These are phyloP conservation scores for Maudiozyma turicensis DNA, from an alignment of 805 yeast species.

Conservation along the genomic window DNA sequence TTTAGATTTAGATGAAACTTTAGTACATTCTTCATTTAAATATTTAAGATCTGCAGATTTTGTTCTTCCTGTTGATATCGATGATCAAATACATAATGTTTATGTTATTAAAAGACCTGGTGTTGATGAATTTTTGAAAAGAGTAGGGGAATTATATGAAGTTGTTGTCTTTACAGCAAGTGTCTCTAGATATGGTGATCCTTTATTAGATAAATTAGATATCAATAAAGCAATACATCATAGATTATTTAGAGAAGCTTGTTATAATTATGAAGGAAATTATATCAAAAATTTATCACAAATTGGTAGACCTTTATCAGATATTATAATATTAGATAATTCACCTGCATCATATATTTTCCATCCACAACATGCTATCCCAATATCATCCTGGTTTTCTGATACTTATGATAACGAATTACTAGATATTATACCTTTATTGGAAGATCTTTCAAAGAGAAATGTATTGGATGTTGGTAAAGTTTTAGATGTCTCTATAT, in stretches of 20 bases:
- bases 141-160: constrained; percentile 81
- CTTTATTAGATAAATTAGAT: constrained; percentile 82
- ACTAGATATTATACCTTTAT: constrained; percentile 79
- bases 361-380: constrained; percentile 97
- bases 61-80: constrained; percentile 95
- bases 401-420: constrained; percentile 96
- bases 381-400: constrained; percentile 96
- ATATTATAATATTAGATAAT: constrained; percentile 85
- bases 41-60: constrained; percentile 89
- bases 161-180: constrained; percentile 97
- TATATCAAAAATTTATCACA: constrained; percentile 90
- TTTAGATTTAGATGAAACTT: constrained; percentile 88
- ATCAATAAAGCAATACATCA: constrained; percentile 71
- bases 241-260: constrained; percentile 86
- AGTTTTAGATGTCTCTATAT: constrained; percentile 64
- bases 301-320: constrained; percentile 83
- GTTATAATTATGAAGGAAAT: constrained; percentile 89
- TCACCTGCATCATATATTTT: constrained; percentile 97
- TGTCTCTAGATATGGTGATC: constrained; percentile 93
- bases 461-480: constrained; percentile 77
- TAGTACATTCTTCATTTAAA: constrained; percentile 92
- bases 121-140: constrained; percentile 80
- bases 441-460: constrained; percentile 68
- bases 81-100: constrained; percentile 83
- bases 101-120: constrained; percentile 97